phyloP scores from a whole-genome alignment of 441 rosid genomes.

The Daphne laureola region DNA sequence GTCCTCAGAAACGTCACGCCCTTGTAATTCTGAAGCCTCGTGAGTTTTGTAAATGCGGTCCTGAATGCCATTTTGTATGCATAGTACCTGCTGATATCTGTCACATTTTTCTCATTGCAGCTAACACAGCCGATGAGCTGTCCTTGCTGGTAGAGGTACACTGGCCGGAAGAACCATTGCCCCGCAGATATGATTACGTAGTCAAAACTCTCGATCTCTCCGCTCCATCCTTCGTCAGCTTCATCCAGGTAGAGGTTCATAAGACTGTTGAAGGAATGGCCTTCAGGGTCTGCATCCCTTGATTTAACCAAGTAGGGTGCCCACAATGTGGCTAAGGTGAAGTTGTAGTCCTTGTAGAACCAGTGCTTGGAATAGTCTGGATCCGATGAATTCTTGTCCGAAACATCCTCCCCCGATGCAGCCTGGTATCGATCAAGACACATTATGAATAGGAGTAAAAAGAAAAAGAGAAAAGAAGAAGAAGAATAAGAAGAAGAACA shows the following conservation, averaged over 20 bases:
- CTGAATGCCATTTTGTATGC: constrained; percentile 60
- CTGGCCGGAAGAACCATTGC: constrained; percentile 74
- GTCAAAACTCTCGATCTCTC: constrained; percentile 40
- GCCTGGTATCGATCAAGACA: constrained; percentile 26
- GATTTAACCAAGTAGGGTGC: constrained; percentile 70
- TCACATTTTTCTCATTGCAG: constrained; percentile 36
- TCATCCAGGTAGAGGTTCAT: constrained; percentile 59
- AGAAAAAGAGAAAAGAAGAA: constrained; percentile 1
- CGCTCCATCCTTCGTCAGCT: constrained; percentile 50
- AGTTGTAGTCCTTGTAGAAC: constrained; percentile 45
- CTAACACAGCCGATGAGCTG: constrained; percentile 44
- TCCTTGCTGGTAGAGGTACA: constrained; percentile 39
- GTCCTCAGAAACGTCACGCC: constrained; percentile 59
- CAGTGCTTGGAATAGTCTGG: constrained; percentile 38
- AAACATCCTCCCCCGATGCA: constrained; percentile 41
- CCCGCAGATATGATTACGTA: constrained; percentile 63
- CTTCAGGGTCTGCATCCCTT: constrained; percentile 37
- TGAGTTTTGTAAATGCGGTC: constrained; percentile 44
- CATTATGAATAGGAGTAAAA: no score
- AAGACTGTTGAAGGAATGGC: constrained; percentile 31
- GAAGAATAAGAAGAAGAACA: no score
- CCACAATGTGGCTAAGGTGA: constrained; percentile 62
- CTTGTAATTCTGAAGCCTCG: constrained; percentile 23
- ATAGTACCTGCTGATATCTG: constrained; percentile 31
- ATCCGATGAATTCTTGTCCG: constrained; percentile 27